Evolutionary conservation across 805 yeast species (phyloP).

Genomic region (Citeromyces nyonsensis): DNA sequence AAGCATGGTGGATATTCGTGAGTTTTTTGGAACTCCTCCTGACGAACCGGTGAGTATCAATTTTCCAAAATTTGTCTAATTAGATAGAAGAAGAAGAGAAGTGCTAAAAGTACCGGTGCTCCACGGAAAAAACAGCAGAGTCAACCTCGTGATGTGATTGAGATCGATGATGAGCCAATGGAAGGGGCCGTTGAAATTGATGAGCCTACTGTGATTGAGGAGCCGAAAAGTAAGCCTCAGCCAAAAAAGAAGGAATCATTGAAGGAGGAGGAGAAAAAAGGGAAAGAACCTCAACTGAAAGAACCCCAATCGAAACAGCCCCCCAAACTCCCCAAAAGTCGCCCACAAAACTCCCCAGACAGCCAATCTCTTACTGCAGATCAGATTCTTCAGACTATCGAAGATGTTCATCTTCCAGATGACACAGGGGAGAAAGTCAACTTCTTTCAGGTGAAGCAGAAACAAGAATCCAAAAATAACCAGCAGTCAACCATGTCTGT

Average conservation of each 20-base stretch:
- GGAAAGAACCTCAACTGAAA: constrained; percentile 1
- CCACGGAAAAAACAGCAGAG: constrained; percentile 3
- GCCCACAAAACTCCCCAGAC: too few relatives aligned
- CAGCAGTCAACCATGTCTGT: constrained; percentile 14
- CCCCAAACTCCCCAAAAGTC: too few relatives aligned
- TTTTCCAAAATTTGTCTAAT: background rate
- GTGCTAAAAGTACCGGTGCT: background rate
- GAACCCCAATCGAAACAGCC: constrained; percentile 4
- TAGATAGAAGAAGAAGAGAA: background rate
- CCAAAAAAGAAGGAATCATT: constrained; percentile 1
- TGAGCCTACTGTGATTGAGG: constrained; percentile 1
- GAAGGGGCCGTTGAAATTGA: background rate
- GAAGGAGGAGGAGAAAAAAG: constrained; percentile 4
- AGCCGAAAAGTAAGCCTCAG: background rate
- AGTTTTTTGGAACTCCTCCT: constrained; percentile 15
- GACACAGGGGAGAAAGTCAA: constrained; percentile 35
- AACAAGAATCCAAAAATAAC: constrained; percentile 16
- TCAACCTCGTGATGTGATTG: background rate
- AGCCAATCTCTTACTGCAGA: constrained; percentile 22
- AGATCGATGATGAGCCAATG: background rate
- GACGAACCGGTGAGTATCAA: constrained; percentile 1
- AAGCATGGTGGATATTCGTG: constrained; percentile 21
- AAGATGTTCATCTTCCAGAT: constrained; percentile 57
- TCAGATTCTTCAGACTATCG: constrained; percentile 45
- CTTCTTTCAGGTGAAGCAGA: constrained; percentile 40